Conservation (phyloP, 2,329 filamentous ascomycete genomes). For the Alternaria arborescens region DNA sequence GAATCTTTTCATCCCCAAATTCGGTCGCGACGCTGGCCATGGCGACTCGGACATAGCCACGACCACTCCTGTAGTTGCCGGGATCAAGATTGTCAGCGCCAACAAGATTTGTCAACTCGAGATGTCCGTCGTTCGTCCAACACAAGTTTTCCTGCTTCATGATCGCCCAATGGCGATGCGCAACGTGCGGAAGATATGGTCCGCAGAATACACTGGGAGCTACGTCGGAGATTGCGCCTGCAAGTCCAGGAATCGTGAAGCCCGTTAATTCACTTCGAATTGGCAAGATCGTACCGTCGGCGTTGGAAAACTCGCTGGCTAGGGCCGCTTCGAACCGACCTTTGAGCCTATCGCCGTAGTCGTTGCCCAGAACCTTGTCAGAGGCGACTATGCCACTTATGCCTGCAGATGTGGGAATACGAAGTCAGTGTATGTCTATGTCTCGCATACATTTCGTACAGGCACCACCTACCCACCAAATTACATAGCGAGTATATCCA, state of each 20-base stretch:
- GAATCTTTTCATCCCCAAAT: constrained; percentile 23
- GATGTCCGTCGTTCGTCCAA: not conserved
- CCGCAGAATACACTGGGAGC: constrained; percentile 16
- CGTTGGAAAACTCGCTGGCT: constrained; percentile 25
- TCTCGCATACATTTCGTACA: too few relatives aligned
- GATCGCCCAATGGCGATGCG: not conserved
- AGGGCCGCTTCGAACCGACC: constrained; percentile 18
- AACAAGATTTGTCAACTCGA: constrained; percentile 3
- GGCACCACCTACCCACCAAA: too few relatives aligned
- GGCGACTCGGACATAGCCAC: not conserved
- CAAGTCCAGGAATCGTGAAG: constrained; percentile 29
- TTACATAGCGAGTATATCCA: not conserved
- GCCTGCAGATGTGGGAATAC: too few relatives aligned
- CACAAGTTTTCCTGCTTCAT: too few relatives aligned
- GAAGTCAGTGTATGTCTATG: too few relatives aligned
- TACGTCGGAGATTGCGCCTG: constrained; percentile 22
- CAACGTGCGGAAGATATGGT: not conserved
- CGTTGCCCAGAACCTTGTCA: too few relatives aligned
- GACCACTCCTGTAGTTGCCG: not conserved
- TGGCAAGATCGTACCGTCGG: constrained; percentile 27
- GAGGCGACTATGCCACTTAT: too few relatives aligned
- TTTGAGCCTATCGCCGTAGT: not conserved
- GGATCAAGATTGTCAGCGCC: not conserved
- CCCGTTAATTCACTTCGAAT: constrained; percentile 30
- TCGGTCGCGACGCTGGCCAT: constrained; percentile 24